Conservation (phyloP, 169 alveolate species). For the Plasmodium inui region DNA sequence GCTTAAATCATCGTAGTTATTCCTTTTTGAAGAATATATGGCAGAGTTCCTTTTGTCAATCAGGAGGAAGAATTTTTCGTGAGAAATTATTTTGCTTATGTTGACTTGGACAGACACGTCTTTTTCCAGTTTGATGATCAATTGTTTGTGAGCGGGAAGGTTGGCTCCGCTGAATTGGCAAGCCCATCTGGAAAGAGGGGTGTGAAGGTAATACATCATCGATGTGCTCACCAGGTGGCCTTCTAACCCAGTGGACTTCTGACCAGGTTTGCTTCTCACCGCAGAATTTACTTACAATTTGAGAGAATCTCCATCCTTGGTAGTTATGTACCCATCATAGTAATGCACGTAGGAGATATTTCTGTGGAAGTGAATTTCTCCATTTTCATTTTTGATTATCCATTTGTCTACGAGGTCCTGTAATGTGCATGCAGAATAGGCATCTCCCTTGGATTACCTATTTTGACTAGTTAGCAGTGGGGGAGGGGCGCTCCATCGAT, state of each 20-base stretch:
- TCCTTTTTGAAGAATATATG: conserved; percentile 30
- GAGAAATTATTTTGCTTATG: conserved; percentile 31
- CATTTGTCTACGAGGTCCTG: conserved; percentile 33
- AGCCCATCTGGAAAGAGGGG: conserved; percentile 9
- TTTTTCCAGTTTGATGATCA: background rate
- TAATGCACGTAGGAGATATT: conserved; percentile 19
- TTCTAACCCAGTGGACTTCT: background rate
- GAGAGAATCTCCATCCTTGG: conserved; percentile 33
- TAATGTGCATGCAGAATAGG: background rate
- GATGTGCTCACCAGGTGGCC: background rate
- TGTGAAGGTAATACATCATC: background rate
- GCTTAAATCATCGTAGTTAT: conserved; percentile 51
- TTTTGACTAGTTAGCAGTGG: background rate
- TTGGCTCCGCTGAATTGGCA: background rate
- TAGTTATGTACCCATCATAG: conserved; percentile 38
- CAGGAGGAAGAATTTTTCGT: conserved; percentile 10
- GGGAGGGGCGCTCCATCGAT: background rate
- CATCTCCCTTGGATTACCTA: background rate
- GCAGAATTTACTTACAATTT: conserved; percentile 5
- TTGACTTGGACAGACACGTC: conserved; percentile 8
- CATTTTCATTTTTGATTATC: background rate
- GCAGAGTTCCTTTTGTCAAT: conserved; percentile 33
- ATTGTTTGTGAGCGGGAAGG: background rate
- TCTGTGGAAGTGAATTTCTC: background rate
- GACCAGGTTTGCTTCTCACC: background rate